Conservation (phyloP, 75 land plant genomes). For the Pinus albicaulis region DNA sequence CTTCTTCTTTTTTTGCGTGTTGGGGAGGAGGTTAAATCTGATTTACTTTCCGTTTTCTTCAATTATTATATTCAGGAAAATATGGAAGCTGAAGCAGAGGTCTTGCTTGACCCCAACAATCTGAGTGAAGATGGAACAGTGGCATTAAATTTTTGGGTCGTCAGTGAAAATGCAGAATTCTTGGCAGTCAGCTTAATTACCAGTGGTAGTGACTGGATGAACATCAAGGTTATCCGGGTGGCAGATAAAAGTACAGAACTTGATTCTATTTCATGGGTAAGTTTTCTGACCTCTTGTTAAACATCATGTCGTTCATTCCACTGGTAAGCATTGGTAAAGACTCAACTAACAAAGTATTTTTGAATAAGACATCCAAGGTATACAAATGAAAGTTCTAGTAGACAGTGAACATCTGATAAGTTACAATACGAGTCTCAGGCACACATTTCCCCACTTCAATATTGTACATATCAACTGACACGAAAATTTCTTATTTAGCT, state of each 20-base stretch:
- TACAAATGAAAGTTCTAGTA: background rate
- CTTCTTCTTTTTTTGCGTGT: background rate
- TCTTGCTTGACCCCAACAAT: slow-evolving; percentile 29
- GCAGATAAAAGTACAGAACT: slow-evolving; percentile 62
- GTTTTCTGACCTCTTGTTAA: slow-evolving; percentile 63
- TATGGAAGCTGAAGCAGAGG: slow-evolving; percentile 62
- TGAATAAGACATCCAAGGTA: background rate
- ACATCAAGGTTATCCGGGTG: slow-evolving; percentile 79
- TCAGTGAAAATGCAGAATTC: slow-evolving; percentile 87
- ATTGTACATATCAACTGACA: background rate
- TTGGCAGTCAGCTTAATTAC: slow-evolving; percentile 84
- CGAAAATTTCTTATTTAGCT: too few relatives aligned
- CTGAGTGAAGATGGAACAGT: slow-evolving; percentile 95
- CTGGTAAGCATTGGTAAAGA: background rate
- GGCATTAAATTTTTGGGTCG: slow-evolving; percentile 34
- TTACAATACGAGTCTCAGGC: background rate
- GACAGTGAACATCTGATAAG: background rate
- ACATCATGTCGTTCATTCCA: background rate
- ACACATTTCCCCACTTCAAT: too few relatives aligned
- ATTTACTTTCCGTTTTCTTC: background rate
- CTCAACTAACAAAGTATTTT: background rate
- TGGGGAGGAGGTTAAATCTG: background rate
- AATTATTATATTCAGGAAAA: slow-evolving; percentile 45
- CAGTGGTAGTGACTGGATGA: slow-evolving; percentile 99
- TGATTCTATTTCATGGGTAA: slow-evolving; percentile 75